Evolutionary conservation across 1,139 yeast genomes (phyloP), one percentile per base, ranked within the genome.

Genomic region (Pichia terricola): DNA sequence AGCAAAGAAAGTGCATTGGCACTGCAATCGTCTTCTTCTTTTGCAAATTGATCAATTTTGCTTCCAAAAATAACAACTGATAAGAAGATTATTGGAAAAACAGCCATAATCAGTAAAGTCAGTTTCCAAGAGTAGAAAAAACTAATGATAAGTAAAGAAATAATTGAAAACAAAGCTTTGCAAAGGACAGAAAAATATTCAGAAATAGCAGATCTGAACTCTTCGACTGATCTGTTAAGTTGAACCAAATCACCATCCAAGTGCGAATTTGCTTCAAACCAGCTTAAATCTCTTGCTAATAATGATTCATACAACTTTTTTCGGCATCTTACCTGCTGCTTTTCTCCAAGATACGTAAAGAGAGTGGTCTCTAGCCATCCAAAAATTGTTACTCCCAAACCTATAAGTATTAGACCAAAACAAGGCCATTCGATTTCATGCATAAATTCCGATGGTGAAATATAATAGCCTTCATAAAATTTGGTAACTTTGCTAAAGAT

Each of bases 41-140:
- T 59, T 2, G 87, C 73, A 47, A 66, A 70, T 28, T 58, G 65
- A 45, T 72, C 74, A 26, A 83, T 73, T 30, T 70, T 58, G 22
- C 58, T 64, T 0, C 91, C 79, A 47, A 81, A 73, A 2, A 70
- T 43, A 43, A 68, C 63, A 0, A 83, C 77, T 22, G 73, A 51
- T 0, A 70, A 16, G 0, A 69, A 69, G 51, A 91, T 75, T 0
- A 87, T 35, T 0, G 98, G 98, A 3, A 86, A 57, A 7, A 82
- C 71, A 1, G 86, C 80, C 49, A 89, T 59, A 25, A 84, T 75
- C 0, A 91, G 75, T 32, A 91, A 61, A 0, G 97, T 85, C 10
- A 91, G 69, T 3, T 83, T 71, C 96, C 97, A 89, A 0, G 94
- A 83, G 49, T 78, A 81, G 48, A 73, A 71, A 61, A 91, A 73